These are phyloP conservation scores for Neotropicomus parvogracilis DNA, from an alignment of 1,284 basidiomycete species.

Conservation along the genomic window DNA sequence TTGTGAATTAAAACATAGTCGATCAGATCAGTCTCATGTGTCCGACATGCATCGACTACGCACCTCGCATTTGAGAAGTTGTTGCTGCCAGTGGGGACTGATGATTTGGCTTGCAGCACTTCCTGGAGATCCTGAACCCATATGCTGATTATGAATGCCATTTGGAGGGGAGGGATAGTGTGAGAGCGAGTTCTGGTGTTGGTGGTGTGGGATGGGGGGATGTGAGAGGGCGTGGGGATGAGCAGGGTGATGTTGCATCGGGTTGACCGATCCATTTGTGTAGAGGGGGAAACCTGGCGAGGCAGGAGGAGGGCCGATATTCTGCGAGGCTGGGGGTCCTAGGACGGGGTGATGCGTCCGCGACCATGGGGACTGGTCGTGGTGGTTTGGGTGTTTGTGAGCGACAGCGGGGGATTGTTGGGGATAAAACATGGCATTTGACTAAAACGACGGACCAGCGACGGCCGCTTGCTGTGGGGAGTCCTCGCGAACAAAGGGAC, in stretches of 20 bases:
- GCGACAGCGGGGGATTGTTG: constrained; percentile 75
- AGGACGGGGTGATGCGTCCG: constrained; percentile 59
- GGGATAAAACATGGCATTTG: constrained; percentile 72
- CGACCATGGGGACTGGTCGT: constrained; percentile 69
- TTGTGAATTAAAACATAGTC: constrained; percentile 15
- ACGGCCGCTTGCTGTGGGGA: constrained; percentile 5
- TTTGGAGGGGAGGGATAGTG: constrained; percentile 70
- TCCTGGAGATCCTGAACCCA: constrained; percentile 68
- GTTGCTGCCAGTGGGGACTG: constrained; percentile 75
- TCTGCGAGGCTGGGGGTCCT: constrained; percentile 53
- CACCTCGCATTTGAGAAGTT: constrained; percentile 78
- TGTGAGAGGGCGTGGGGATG: constrained; percentile 48
- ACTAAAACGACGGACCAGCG: constrained; percentile 8
- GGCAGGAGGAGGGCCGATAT: constrained; percentile 56
- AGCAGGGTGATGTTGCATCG: constrained; percentile 58
- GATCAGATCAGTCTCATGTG: constrained; percentile 19
- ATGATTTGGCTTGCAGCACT: constrained; percentile 56
- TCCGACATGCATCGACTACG: constrained; percentile 27
- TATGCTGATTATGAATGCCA: constrained; percentile 50
- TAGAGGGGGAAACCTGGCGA: constrained; percentile 71
- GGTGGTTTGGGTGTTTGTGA: constrained; percentile 66
- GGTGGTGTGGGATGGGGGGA: constrained; percentile 62
- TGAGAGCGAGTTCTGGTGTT: constrained; percentile 70
- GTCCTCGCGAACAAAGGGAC: constrained; percentile 11
- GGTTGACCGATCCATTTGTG: constrained; percentile 57